phyloP scores from a whole-genome alignment of 345 rosid genomes.

The Clarkia xantiana region DNA sequence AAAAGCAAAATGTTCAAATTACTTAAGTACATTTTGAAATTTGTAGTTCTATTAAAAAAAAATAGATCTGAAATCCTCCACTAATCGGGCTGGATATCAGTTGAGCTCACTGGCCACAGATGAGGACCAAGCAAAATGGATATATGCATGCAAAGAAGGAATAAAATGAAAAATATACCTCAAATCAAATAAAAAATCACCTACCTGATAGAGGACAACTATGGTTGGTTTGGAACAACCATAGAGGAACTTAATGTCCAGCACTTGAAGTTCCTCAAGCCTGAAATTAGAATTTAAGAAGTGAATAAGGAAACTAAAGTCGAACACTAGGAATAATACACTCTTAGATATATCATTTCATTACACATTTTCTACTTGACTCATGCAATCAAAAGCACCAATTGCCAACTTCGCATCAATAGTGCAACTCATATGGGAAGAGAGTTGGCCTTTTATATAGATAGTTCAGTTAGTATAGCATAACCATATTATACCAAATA shows the following conservation, averaged over 20 bases:
- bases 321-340: not conserved
- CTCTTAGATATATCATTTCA: not conserved
- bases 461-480: too few species aligned
- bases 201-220: constrained; percentile 80
- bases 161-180: not conserved
- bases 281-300: constrained; percentile 21
- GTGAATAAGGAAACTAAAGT: not conserved
- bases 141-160: not conserved
- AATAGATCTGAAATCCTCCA: too few species aligned
- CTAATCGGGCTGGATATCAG: too few species aligned
- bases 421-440: too few species aligned
- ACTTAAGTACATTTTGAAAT: not conserved
- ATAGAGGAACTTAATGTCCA: constrained; percentile 85
- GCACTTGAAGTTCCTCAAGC: constrained; percentile 91
- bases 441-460: too few species aligned
- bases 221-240: constrained; percentile 89
- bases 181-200: not conserved
- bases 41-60: too few species aligned
- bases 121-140: not conserved
- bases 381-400: too few species aligned
- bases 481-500: too few species aligned
- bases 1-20: not conserved
- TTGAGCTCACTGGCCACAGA: not conserved
- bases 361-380: too few species aligned
- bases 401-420: too few species aligned